A percentile compares a stretch with the other conserved stretches of the same genome.
These are phyloP conservation scores for Hyphodiscus sp. DNA, from an alignment of 2,329 filamentous ascomycete species.

Conservation along the genomic window DNA sequence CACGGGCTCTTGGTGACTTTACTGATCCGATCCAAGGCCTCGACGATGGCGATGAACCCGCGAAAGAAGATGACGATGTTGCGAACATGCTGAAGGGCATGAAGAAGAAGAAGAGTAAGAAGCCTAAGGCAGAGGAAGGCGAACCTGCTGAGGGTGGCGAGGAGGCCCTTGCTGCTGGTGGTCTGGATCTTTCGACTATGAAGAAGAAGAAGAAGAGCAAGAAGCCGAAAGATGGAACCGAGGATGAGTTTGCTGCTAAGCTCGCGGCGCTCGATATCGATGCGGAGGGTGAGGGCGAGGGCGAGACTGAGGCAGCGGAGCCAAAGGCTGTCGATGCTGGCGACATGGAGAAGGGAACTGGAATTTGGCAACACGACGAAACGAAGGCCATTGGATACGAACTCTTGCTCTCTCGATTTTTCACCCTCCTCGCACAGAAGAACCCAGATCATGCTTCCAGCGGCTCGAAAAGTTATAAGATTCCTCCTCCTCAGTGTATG, in stretches of 20 bases:
- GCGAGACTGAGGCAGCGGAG: constrained; percentile 16
- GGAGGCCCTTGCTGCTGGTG: constrained; percentile 40
- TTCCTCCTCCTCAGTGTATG: constrained; percentile 94
- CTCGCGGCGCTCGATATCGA: constrained; percentile 30
- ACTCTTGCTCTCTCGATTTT: constrained; percentile 85
- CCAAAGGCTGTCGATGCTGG: constrained; percentile 23
- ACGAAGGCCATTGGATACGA: constrained; percentile 66
- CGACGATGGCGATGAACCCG: constrained; percentile 28
- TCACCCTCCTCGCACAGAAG: constrained; percentile 87
- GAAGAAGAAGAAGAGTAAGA: constrained; percentile 87
- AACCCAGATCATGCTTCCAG: constrained; percentile 91
- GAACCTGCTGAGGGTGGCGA: constrained; percentile 56
- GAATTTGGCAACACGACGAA: constrained; percentile 32
- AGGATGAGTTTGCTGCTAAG: constrained; percentile 30
- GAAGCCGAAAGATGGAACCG: constrained; percentile 29
- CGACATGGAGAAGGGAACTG: constrained; percentile 32
- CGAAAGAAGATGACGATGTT: constrained; percentile 46
- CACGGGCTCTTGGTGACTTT: constrained; percentile 49
- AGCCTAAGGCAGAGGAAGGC: constrained; percentile 55
- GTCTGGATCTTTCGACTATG: constrained; percentile 36
- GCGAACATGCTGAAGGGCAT: constrained; percentile 62
- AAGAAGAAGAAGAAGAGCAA: constrained; percentile 33
- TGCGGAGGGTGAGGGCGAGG: constrained; percentile 22
- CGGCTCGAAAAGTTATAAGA: constrained; percentile 95
- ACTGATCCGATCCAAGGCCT: constrained; percentile 40